phyloP scores from a whole-genome alignment of 306 rosid species.

The Hippophae gyantsensis region DNA sequence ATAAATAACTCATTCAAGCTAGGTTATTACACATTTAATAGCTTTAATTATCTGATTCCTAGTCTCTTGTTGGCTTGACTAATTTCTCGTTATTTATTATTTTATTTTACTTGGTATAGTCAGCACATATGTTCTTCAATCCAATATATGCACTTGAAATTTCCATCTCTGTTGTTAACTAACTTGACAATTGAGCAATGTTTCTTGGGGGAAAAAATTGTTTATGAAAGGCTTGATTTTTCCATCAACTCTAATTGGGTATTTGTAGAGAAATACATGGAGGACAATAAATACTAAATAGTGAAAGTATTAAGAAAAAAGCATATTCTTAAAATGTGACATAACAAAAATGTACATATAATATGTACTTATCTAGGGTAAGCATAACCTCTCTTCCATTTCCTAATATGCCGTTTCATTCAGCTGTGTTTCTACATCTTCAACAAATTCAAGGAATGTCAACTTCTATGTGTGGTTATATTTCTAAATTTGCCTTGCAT shows the following conservation, averaged over 20 bases:
- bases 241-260: conserved; percentile 12
- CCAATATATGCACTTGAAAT: background rate
- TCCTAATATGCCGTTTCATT: conserved; percentile 47
- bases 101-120: no score
- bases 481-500: no score
- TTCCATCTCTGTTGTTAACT: background rate
- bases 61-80: no score
- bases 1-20: no score
- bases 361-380: background rate
- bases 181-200: background rate
- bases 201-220: conserved; percentile 1
- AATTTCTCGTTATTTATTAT: no score
- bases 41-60: no score
- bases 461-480: no score
- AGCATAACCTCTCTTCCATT: conserved; percentile 71
- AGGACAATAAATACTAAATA: no score
- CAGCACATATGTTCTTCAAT: background rate
- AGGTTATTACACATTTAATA: no score
- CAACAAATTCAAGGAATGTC: conserved; percentile 34
- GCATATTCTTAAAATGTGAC: conserved; percentile 48
- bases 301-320: no score
- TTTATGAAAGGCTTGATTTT: conserved; percentile 15
- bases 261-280: no score
- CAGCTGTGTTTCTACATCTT: conserved; percentile 60
- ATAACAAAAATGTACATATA: conserved; percentile 33